phyloP scores from a whole-genome alignment of 2,329 filamentous ascomycete species.

The Aspergillus intermedius region DNA sequence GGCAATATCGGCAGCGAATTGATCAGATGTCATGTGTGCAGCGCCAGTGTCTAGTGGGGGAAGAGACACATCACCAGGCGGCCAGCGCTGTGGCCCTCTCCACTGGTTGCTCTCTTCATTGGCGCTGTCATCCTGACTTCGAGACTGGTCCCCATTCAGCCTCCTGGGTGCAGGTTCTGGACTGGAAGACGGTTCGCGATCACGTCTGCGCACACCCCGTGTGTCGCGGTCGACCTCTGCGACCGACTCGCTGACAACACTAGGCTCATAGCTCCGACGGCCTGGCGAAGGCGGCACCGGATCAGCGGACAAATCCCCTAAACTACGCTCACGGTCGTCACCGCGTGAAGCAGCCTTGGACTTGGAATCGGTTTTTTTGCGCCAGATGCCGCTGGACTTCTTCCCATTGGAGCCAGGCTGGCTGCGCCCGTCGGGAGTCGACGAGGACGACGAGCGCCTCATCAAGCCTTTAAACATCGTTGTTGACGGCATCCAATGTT shows the following conservation, averaged over 20 bases:
- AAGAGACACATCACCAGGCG: slow-evolving; percentile 23
- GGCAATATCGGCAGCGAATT: slow-evolving; percentile 25
- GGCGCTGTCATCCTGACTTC: slow-evolving; percentile 10
- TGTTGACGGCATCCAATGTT: neutral
- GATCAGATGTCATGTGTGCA: slow-evolving; percentile 18
- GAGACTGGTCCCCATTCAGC: slow-evolving; percentile 16
- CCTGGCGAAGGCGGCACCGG: slow-evolving; percentile 13
- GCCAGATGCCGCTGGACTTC: slow-evolving; percentile 18
- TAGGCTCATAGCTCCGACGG: slow-evolving; percentile 21
- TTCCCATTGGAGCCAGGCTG: slow-evolving; percentile 14
- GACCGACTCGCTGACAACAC: slow-evolving; percentile 24
- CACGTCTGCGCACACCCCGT: slow-evolving; percentile 13
- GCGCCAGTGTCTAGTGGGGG: slow-evolving; percentile 14
- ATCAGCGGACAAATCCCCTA: slow-evolving; percentile 28
- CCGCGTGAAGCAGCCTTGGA: slow-evolving; percentile 38
- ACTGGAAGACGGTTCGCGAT: slow-evolving; percentile 23
- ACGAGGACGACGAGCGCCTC: slow-evolving; percentile 23
- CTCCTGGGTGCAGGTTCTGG: slow-evolving; percentile 19
- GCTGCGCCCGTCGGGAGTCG: slow-evolving; percentile 22
- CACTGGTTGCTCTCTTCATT: slow-evolving; percentile 9
- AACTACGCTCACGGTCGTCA: slow-evolving; percentile 42
- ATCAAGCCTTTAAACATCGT: slow-evolving; percentile 36
- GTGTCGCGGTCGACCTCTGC: slow-evolving; percentile 20
- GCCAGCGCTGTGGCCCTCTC: slow-evolving; percentile 23
- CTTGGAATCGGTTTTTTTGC: slow-evolving; percentile 28